Base-by-base conservation (phyloP, 2,329 filamentous ascomycete genomes). In the Nemania serpens region DNA sequence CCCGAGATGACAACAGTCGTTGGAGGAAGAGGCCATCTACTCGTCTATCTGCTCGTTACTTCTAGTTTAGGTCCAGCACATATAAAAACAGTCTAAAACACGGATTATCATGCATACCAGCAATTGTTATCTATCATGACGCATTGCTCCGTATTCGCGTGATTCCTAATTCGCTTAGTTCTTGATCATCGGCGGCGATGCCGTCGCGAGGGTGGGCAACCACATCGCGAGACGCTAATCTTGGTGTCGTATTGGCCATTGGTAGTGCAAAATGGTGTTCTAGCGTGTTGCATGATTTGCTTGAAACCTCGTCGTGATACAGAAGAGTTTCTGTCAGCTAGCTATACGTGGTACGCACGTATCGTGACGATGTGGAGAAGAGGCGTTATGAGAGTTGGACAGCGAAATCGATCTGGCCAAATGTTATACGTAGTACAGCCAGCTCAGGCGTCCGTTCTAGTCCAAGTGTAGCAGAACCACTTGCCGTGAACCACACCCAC, bases 71-170 rank as follows among this genome's bases (percentile, higher is more conserved):
- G 45, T 39, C 37, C 45, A 4, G 25, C 29, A 18, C 34, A 17
- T 54, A 52, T 54, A 56, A 37, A n/a, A 25, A 53, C 20, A 46
- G 60, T 39, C 52, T 7, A 17, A 50, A n/a, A 34, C 36, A 57
- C 41, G 47, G 33, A 56, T 45, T 49, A n/a, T 58, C 5, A 22
- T 56, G 52, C 42, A 45, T 39, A 39, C 34, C 36, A 41, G n/a
- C 25, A 7, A 33, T 17, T 36, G 15, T 54, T 47, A 39, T 41
- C 50, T n/a, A 33, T 22, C 11, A 41, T 47, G 20, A 22, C 52
- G 37, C 7, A 29, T 29, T 7, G 25, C 4, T 42, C 37, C 37
- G 51, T 62, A 58, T 59, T 34, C 17, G 48, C 17, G 45, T 47
- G 56, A 57, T 53, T 41, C 13, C 29, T 41, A 37, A 49, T 7